Evolutionary conservation across 768 basidiomycete genomes (phyloP), one percentile per base, ranked within the genome.

Genomic region (Tubosaeta sp.): DNA sequence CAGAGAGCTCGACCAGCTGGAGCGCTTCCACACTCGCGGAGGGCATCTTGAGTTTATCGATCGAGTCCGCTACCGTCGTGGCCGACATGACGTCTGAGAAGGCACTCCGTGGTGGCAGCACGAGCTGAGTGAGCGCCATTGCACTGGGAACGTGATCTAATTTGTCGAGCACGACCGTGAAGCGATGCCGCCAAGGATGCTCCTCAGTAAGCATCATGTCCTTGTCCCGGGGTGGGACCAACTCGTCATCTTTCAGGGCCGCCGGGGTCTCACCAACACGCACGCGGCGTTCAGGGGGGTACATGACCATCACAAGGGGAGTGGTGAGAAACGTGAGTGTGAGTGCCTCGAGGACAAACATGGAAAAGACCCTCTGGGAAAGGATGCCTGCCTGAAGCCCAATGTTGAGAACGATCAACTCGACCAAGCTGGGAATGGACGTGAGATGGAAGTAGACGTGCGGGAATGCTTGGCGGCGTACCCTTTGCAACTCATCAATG

Each of bases 401-500:
- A 56, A 98, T 90, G 61, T 98, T 99, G 56, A 98, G 83, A 4
- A 98, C 95, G 60, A 98, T 97, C 16, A 97, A 76, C 64, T 97
- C 95, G 10, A 97, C 88, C 5, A 97, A 76, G 22, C 88, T 90
- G 33, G 16, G 46, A n/a, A 42, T 37, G 6, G 12, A 43, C 16
- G 27, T 22, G 25, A 61, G 14, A 52, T 17, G 4, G 7, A 46
- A 27, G 16, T 5, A 27, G 6, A 44, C 19, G 47, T 10, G 1
- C 5, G 16, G 19, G 11, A n/a, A 1, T 25, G 25, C 1, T 9
- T 12, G 31, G 3, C 1, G 13, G 43, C 75, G 33, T 11, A 88
- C 88, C 92, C 94, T 77, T 98, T 95, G 65, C 94, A 95, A 63
- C 86, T 89, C 95, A 99, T 97, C 47, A 98, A 67, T 13, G 88